Conservation (phyloP, 1,284 basidiomycete species). For the Hymenochaete sp. region DNA sequence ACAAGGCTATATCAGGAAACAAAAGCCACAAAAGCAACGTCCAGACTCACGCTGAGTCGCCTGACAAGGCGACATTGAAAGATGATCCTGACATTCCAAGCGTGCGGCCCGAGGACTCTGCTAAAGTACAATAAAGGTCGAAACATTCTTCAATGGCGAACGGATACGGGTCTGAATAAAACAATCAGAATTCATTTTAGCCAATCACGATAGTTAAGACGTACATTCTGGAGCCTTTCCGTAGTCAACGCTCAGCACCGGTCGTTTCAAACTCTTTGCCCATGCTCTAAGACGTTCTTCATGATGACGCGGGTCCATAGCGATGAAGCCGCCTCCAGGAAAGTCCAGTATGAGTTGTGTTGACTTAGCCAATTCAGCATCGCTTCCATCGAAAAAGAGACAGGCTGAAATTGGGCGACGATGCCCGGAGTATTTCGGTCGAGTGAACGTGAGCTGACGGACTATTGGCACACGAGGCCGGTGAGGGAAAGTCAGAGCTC, state of each 20-base stretch:
- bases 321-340: conserved; percentile 93
- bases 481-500: conserved; percentile 51
- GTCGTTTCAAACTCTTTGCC: conserved; percentile 73
- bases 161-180: conserved; percentile 78
- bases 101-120: conserved; percentile 69
- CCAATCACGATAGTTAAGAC: conserved; percentile 22
- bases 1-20: conserved; percentile 12
- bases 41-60: conserved; percentile 82
- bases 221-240: conserved; percentile 94
- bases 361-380: conserved; percentile 54
- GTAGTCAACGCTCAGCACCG: conserved; percentile 86
- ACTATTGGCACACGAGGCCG: conserved; percentile 54
- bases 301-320: conserved; percentile 92
- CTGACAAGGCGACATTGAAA: conserved; percentile 70
- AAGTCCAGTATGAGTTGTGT: conserved; percentile 86
- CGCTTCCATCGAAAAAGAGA: conserved; percentile 76
- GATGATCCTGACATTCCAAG: conserved; percentile 81
- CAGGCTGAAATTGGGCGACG: conserved; percentile 75
- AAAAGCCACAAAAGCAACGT: background rate
- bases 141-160: conserved; percentile 94
- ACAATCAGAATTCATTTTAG: background rate
- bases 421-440: conserved; percentile 71
- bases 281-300: conserved; percentile 88
- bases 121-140: conserved; percentile 78
- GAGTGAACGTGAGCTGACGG: conserved; percentile 71